Base-by-base conservation (phyloP, 1,284 basidiomycete genomes). In the Blastosporella zonata region DNA sequence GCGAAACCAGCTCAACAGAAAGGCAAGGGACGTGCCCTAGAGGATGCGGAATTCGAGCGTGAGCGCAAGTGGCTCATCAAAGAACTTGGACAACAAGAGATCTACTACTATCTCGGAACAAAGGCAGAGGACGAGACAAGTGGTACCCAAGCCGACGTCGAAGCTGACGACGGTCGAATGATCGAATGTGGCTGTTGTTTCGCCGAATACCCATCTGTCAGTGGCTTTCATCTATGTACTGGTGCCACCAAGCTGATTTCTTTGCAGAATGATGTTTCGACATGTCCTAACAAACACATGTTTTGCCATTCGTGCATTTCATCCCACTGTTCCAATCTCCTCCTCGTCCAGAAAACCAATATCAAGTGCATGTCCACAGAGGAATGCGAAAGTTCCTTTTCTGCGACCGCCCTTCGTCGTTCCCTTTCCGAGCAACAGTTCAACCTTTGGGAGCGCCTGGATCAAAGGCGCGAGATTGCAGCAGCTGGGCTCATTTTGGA, bases 101-200 rank as follows among this genome's bases (percentile, higher is more conserved):
- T 18, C 8, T n/a, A 25, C 12, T n/a, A 25, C 12, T 10, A 15
- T 25, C 51, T 40, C 5, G 50, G 44, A 6, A 52, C 21, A 0
- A 41, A 53, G 1, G 57, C n/a, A 15, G 50, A 57, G 12, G 61
- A 64, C 13, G 65, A 62, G 27, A 62, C 67, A n/a, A 58, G 55
- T 6, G 56, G 56, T 29, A 73, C 29, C 18, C 27, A 35, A 27
- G n/a, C 15, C 10, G 31, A 28, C 4, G 31, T 33, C 18, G 31
- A 21, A 29, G 22, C 8, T 20, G 45, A 37, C 23, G 46, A 48
- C 5, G 42, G 29, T 28, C 41, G 18, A 17, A 73, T 42, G 83
- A 81, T 6, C 77, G 88, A 91, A 60, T 93, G 91, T 58, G 87
- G 84, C 13, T 93, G 90, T 59, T 93, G 91, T 67, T 94, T 92